Evolutionary conservation across 331 rosid genomes (phyloP), one percentile per base, ranked within the genome.

Genomic region (Acacia pycnantha): DNA sequence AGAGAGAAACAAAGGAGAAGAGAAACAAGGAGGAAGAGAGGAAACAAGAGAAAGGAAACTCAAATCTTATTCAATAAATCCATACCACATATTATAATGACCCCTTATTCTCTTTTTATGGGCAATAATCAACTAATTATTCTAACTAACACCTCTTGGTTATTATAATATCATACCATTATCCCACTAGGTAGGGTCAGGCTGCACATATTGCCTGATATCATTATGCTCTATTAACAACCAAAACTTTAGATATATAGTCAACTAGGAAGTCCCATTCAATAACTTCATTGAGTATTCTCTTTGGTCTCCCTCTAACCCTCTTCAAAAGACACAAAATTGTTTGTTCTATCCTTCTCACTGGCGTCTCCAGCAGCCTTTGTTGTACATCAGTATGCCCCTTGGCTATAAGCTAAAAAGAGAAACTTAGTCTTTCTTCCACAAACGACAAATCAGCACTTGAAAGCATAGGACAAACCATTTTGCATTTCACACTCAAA

Each of bases 391-490:
- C 8, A 40, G 14, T 0, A 69, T 40, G 29, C 7, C 44, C 22
- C 19, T 66, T 31, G n/a, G 24, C 31, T 69, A n/a, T 40, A 51
- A 11, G 2, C 74, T 41, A 40, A 21, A 69, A 37, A 24, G 15
- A 69, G 12, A 77, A 80, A 71, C 67, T 29, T 2, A 21, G 54
- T 21, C 13, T 76, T 70, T 76, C 74, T 56, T 33, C 46, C 56
- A 69, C 66, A 79, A 70, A 75, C 10, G 81, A 73, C 58, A 62
- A 67, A 80, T 77, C 14, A 65, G 44, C 44, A 76, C 26, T 53
- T 16, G 11, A 53, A 19, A 19, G 61, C 61, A 53, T 29, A 62
- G 46, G 61, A 82, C 67, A 59, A 54, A 29, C 29, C 47, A 75
- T 24, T 54, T 66, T 18, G 73, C 69, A 19, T 53, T 24, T 61